Base-by-base conservation (phyloP, 805 yeast species). In the Kazachstania psychrophila region DNA sequence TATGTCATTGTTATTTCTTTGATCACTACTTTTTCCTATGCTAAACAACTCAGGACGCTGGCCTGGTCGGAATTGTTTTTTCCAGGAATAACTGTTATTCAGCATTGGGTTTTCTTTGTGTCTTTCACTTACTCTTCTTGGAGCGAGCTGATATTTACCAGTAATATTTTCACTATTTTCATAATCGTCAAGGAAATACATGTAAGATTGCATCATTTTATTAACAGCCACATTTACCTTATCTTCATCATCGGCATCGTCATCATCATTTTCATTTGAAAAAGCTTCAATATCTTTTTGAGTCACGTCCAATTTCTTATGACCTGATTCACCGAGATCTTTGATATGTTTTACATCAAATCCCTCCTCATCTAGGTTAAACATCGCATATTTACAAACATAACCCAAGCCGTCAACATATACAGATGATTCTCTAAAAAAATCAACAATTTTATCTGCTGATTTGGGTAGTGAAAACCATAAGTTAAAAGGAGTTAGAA, bases 371-470 rank as follows among this genome's bases (percentile, higher is more conserved):
- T 79, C 87, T 43, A 81, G 75, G 46, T 85, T 80, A 61, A 92
- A 92, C 78, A 85, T 84, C 2, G 97, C 97, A 68, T 79, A 86
- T 22, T 85, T 79, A 54, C 97, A 89, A 26, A 92, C 95, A 52
- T 88, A 81, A 0, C 98, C 99, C 28, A 92, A 65, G 0, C 96
- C 97, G 62, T 88, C 96, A 33, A 88, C 85, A 56, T 89, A 92
- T 10, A 87, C 78, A 10, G 95, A 78, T 47, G 75, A 80, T 41
- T 89, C 96, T 38, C 97, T 65, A 58, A 89, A 85, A 52, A 92
- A 92, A 53, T 92, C 97, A 23, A 92, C 73, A 31, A 92, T 81
- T 19, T 75, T 68, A 20, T 82, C 88, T 11, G 89, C 66, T 18
- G 76, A 70, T 34, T 70, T 70, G 3, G 96, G 86, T 19, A 92